Evolutionary conservation across 2,329 filamentous ascomycete species (phyloP), one percentile per base, ranked within the genome.

Genomic region (Cladosporium sp.): DNA sequence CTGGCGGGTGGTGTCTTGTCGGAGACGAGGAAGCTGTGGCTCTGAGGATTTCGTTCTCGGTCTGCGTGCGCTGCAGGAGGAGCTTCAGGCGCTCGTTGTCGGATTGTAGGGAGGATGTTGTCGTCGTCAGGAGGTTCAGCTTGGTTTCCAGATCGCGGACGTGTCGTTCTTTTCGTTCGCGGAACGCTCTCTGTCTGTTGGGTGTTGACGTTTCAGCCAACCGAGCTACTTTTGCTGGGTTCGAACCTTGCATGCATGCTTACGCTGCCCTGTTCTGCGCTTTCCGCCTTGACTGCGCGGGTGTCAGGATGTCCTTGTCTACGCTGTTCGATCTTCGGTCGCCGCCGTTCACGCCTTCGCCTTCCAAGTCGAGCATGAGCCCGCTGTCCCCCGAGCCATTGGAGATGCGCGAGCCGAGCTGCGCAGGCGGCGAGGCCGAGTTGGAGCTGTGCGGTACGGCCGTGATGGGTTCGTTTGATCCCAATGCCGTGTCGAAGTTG

Each of bases 81-180:
- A 86, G 82, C 70, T 89, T 92, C 22, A 97, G 75, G 29, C 86
- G 84, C 68, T 95, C 88, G 65, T 96, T 96, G 68, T 96, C 91
- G 39, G 84, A 82, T 36, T 84, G 80, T 0, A 93, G 80, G 29
- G 81, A 79, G 50, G 84, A 80, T 45, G 88, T 86, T 43, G 84
- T 83, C 53, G 84, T 82, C 65, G 95, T 86, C 27, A 96, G 82
- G 43, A 76, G 78, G 43, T 82, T 85, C 22, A 97, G 83, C 67
- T 95, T 93, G 51, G 83, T 81, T 70, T 97, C 91, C 19, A 97
- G 84, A 54, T 97, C 90, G 68, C 91, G 91, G 56, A 97, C 90
- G 64, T 95, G 91, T 52, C 85, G 86, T 68, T 97, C 92, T 70
- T 97, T 97, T 60, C 92, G 86, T 70, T 97, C 92, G 54, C 92